Evolutionary conservation across 2,329 filamentous ascomycete genomes (phyloP).

Genomic region (Colletotrichum falcatum): DNA sequence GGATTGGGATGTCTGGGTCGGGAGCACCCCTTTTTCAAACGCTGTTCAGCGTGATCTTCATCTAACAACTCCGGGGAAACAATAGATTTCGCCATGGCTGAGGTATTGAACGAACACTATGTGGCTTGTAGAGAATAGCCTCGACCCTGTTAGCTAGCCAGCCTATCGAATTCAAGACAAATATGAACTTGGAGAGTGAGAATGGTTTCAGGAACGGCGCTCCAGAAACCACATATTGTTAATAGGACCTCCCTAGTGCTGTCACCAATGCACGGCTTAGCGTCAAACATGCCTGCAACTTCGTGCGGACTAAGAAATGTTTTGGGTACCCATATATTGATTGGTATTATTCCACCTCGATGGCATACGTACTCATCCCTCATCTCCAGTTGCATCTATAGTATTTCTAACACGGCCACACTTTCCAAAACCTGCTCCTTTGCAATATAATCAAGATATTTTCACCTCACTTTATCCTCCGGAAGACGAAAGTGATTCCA

Average conservation of each 20-base stretch:
- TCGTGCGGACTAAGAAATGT: constrained; percentile 49
- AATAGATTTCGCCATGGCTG: constrained; percentile 10
- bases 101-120: constrained; percentile 22
- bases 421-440: neutral
- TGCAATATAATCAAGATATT: neutral
- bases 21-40: neutral
- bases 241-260: constrained; percentile 4
- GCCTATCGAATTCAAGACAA: constrained; percentile 47
- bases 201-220: constrained; percentile 40
- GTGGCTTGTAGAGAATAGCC: constrained; percentile 21
- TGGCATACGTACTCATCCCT: neutral
- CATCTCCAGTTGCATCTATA: neutral
- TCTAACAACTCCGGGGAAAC: too few species aligned
- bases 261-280: constrained; percentile 48
- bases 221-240: constrained; percentile 1
- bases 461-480: neutral
- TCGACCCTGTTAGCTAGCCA: constrained; percentile 27
- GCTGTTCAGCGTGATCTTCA: neutral
- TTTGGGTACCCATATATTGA: constrained; percentile 30
- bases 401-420: neutral
- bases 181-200: constrained; percentile 43
- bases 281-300: constrained; percentile 47
- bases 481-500: neutral
- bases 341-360: neutral
- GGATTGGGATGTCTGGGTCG: neutral